Evolutionary conservation across 2,329 filamentous ascomycete genomes (phyloP).

Genomic region (Trichoderma pleuroti): DNA sequence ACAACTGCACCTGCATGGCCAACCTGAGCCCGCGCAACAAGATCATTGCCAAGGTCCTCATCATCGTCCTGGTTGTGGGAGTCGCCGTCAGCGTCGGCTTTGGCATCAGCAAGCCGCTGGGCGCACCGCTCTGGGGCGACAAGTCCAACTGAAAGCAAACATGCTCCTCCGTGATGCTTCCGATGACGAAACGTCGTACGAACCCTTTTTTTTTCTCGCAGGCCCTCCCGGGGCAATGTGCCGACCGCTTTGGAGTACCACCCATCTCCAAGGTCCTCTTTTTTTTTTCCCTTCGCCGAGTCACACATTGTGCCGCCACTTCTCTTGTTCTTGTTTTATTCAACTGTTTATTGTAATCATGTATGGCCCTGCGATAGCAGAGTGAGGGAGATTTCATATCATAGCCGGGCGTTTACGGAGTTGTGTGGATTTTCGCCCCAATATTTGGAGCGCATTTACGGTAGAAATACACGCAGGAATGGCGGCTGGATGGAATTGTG

Average conservation of each 20-base stretch:
- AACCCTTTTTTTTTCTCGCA: background rate
- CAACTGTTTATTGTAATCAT: conserved; percentile 20
- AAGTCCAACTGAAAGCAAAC: conserved; percentile 20
- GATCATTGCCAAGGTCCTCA: conserved; percentile 52
- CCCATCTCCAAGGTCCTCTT: background rate
- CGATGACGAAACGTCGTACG: conserved; percentile 1
- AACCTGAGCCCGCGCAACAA: conserved; percentile 52
- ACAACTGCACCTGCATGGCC: conserved; percentile 51
- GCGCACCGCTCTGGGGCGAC: conserved; percentile 55
- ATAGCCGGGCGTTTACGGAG: conserved; percentile 32
- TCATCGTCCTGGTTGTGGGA: conserved; percentile 51
- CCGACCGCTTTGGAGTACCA: background rate
- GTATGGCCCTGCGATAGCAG: conserved; percentile 12
- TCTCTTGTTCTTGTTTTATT: conserved; percentile 7
- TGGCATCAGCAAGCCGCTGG: conserved; percentile 58
- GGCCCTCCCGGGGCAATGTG: background rate
- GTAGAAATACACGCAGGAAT: background rate
- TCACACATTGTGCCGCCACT: background rate
- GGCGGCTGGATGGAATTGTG: background rate
- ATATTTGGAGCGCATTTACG: background rate
- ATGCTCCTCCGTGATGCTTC: background rate
- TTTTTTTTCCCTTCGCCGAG: background rate
- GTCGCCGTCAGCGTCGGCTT: conserved; percentile 55
- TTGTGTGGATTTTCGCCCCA: conserved; percentile 19
- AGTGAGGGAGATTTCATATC: conserved; percentile 26